phyloP scores from a whole-genome alignment of 1,139 yeast species.

The Sugiyamaella japonica region DNA sequence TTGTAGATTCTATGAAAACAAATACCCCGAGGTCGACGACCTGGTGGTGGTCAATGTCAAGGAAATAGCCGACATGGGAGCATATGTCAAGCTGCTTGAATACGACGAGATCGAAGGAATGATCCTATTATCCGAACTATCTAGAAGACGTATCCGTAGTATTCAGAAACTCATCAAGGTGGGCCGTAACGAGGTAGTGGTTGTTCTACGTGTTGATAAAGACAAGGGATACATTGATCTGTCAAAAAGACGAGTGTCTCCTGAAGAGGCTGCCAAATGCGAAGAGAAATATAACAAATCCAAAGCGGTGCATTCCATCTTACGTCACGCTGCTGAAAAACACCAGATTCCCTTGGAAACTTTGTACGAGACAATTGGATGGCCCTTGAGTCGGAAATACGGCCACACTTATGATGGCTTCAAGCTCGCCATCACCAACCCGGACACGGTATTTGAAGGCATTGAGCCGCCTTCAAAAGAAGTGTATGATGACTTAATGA shows the following conservation, averaged over 20 bases:
- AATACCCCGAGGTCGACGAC: constrained; percentile 98
- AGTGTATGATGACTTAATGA: constrained; percentile 75
- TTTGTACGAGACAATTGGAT: constrained; percentile 84
- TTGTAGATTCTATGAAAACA: constrained; percentile 97
- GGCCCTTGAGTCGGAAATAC: constrained; percentile 95
- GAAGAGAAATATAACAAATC: constrained; percentile 97
- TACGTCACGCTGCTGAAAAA: constrained; percentile 98
- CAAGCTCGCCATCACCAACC: constrained; percentile 90
- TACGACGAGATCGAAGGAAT: constrained; percentile 98
- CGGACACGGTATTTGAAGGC: constrained; percentile 79
- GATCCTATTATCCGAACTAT: constrained; percentile 92
- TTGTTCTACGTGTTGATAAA: constrained; percentile 97
- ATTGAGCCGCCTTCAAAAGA: constrained; percentile 70
- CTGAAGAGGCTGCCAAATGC: constrained; percentile 96
- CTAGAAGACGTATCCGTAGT: constrained; percentile 98
- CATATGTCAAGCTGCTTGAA: constrained; percentile 91
- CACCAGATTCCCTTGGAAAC: constrained; percentile 84
- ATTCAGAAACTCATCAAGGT: constrained; percentile 97
- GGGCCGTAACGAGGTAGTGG: constrained; percentile 98
- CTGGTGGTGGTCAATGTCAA: constrained; percentile 98
- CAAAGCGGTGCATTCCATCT: constrained; percentile 94
- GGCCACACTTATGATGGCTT: constrained; percentile 99
- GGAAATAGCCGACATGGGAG: constrained; percentile 98
- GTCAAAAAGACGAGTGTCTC: constrained; percentile 96
- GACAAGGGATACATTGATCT: constrained; percentile 98